Conservation (phyloP, 2,329 filamentous ascomycete species). For the Fusarium sp. region DNA sequence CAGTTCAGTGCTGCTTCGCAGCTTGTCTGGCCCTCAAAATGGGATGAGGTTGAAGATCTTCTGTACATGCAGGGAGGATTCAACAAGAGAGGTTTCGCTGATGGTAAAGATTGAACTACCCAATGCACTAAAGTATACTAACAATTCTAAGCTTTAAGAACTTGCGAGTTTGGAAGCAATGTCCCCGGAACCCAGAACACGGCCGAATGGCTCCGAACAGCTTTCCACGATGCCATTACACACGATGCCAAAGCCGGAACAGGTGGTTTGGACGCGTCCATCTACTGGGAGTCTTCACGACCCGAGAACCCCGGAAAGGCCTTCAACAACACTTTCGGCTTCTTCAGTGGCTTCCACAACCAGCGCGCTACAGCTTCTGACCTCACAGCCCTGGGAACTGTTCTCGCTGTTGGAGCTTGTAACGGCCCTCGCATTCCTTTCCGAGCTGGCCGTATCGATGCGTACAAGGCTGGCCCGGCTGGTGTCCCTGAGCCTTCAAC, state of each 20-base stretch:
- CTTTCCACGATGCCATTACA: slow-evolving; percentile 45
- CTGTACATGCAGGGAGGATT: slow-evolving; percentile 16
- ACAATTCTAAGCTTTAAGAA: slow-evolving; percentile 23
- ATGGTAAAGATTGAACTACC: background rate
- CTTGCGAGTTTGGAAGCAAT: slow-evolving; percentile 33
- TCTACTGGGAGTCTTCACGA: slow-evolving; percentile 42
- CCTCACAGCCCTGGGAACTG: slow-evolving; percentile 49
- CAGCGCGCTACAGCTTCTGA: slow-evolving; percentile 41
- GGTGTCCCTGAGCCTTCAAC: slow-evolving; percentile 50
- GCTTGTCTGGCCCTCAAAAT: slow-evolving; percentile 36
- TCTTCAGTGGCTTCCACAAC: slow-evolving; percentile 40
- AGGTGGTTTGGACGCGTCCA: slow-evolving; percentile 43
- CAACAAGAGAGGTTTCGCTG: slow-evolving; percentile 3
- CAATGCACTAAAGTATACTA: background rate
- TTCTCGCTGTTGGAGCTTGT: slow-evolving; percentile 57
- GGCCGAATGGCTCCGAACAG: slow-evolving; percentile 45
- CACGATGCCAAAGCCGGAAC: slow-evolving; percentile 36
- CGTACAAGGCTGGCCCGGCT: slow-evolving; percentile 43
- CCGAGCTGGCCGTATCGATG: slow-evolving; percentile 49
- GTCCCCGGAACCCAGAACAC: slow-evolving; percentile 36
- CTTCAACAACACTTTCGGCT: slow-evolving; percentile 49
- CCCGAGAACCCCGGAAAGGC: slow-evolving; percentile 39
- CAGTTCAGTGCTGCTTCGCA: slow-evolving; percentile 9
- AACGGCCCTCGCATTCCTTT: slow-evolving; percentile 43
- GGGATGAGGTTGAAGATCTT: slow-evolving; percentile 34